These are phyloP conservation scores for Pestalotiopsis sp. DNA, from an alignment of 2,329 filamentous ascomycete genomes.

Conservation along the genomic window DNA sequence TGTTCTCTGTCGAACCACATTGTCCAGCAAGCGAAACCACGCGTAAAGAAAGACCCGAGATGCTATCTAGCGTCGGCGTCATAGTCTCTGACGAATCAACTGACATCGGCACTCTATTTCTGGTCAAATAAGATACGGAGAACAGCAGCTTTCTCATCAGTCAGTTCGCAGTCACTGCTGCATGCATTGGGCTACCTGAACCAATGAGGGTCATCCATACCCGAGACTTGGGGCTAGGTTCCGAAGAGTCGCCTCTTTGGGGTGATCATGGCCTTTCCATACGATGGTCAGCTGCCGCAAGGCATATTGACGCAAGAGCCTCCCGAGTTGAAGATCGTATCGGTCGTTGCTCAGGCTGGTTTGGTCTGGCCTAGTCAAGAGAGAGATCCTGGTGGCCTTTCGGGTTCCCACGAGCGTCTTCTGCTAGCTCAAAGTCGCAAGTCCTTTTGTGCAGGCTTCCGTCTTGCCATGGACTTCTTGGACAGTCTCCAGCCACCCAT, in stretches of 20 bases:
- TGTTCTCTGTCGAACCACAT: background rate
- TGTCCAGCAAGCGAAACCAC: background rate
- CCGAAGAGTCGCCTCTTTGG: slow-evolving; percentile 17
- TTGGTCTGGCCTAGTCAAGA: slow-evolving; percentile 26
- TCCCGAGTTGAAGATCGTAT: slow-evolving; percentile 13
- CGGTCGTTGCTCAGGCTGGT: slow-evolving; percentile 28
- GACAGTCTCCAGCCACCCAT: slow-evolving; percentile 34
- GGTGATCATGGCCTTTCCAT: background rate
- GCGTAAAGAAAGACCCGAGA: background rate
- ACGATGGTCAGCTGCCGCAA: background rate
- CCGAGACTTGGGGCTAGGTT: slow-evolving; percentile 24
- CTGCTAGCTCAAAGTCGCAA: slow-evolving; percentile 4
- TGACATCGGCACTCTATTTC: background rate
- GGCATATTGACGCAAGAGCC: background rate
- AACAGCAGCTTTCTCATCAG: background rate
- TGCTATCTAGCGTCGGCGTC: background rate
- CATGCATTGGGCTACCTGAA: slow-evolving; percentile 7
- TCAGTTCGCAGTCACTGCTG: slow-evolving; percentile 13
- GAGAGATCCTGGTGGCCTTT: slow-evolving; percentile 15
- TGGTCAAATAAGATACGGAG: background rate
- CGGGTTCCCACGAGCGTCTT: slow-evolving; percentile 10
- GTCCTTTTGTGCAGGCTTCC: slow-evolving; percentile 42
- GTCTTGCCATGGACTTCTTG: slow-evolving; percentile 30
- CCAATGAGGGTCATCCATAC: slow-evolving; percentile 26
- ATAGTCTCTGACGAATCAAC: background rate